phyloP scores from a whole-genome alignment of 148 eudicot genomes.

The Cornus kousa region DNA sequence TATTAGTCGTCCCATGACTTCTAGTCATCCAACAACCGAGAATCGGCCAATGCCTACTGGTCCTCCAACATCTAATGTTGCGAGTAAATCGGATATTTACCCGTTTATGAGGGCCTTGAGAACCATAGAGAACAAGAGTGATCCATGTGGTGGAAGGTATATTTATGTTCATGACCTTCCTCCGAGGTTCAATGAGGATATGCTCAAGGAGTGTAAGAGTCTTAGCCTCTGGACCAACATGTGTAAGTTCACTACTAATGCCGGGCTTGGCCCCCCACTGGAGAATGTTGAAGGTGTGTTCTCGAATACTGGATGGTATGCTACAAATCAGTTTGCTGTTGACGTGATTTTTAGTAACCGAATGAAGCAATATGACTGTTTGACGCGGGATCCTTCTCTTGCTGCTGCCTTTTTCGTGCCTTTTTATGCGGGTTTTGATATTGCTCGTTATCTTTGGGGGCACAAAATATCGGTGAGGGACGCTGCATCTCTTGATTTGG shows the following conservation, averaged over 20 bases:
- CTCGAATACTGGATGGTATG: slow-evolving; percentile 87
- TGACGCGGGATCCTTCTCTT: slow-evolving; percentile 80
- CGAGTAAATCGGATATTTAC: slow-evolving; percentile 25
- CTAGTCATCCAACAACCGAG: not conserved
- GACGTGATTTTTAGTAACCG: slow-evolving; percentile 87
- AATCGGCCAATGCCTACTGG: not conserved
- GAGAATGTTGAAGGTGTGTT: slow-evolving; percentile 86
- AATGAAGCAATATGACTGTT: slow-evolving; percentile 95
- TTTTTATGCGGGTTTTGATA: slow-evolving; percentile 92
- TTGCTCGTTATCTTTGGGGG: slow-evolving; percentile 94
- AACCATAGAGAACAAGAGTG: slow-evolving; percentile 70
- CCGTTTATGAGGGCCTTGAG: slow-evolving; percentile 70
- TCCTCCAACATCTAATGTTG: not conserved
- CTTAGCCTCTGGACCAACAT: slow-evolving; percentile 90
- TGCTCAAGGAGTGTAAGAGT: slow-evolving; percentile 80
- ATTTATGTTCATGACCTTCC: slow-evolving; percentile 96
- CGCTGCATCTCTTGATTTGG: slow-evolving; percentile 78
- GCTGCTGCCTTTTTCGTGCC: slow-evolving; percentile 96
- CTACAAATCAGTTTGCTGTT: slow-evolving; percentile 88
- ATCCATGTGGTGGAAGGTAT: slow-evolving; percentile 97
- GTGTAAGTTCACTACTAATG: slow-evolving; percentile 84
- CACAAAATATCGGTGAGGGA: slow-evolving; percentile 63
- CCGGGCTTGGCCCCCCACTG: slow-evolving; percentile 88
- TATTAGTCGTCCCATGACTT: not conserved
- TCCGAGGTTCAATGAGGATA: slow-evolving; percentile 76